phyloP scores from a whole-genome alignment of 345 rosid genomes.

The Dipteronia sinensis region DNA sequence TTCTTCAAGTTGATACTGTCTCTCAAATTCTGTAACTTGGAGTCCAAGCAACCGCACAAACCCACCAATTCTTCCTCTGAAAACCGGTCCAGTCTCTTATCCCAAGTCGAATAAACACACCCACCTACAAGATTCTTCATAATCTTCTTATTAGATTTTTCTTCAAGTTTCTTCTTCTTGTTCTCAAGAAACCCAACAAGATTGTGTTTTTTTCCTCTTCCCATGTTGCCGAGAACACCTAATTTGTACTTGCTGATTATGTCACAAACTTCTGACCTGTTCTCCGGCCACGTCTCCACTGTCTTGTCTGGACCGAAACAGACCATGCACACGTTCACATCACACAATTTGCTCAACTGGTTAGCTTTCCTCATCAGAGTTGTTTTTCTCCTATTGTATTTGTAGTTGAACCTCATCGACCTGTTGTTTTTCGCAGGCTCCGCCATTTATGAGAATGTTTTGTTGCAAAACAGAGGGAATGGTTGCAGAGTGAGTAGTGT shows the following conservation, averaged over 20 bases:
- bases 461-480: no score
- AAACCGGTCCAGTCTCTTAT: constrained; percentile 1
- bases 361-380: constrained; percentile 20
- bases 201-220: not conserved
- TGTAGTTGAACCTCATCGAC: not conserved
- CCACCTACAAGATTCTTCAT: not conserved
- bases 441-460: no score
- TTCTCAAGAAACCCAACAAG: not conserved
- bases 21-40: constrained; percentile 2
- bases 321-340: constrained; percentile 3
- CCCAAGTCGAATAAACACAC: not conserved
- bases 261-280: not conserved
- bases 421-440: not conserved
- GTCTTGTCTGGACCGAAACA: constrained; percentile 5
- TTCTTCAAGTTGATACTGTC: not conserved
- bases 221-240: not conserved
- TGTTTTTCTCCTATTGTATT: constrained; percentile 3
- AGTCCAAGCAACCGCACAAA: not conserved
- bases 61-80: not conserved
- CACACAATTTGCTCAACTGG: constrained; percentile 9
- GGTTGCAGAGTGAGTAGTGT: no score
- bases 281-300: constrained; percentile 17
- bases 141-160: not conserved
- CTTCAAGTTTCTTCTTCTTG: not conserved
- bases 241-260: not conserved